Base-by-base conservation (phyloP, 2,329 filamentous ascomycete species). In the Coniosporium tulheliwenetii region DNA sequence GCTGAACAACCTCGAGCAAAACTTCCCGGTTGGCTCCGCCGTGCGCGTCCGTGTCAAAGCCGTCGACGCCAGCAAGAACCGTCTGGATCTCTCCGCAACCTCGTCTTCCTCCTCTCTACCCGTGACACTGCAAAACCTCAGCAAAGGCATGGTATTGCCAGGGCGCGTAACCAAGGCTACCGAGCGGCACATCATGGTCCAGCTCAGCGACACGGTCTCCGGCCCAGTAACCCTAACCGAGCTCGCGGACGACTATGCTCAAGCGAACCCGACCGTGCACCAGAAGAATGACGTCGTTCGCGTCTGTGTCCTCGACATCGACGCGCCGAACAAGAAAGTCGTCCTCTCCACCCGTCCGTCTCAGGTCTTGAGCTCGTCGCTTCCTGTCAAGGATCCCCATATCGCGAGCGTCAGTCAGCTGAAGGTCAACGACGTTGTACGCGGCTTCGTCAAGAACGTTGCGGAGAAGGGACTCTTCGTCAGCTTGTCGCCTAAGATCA, bases 371-470 rank as follows among this genome's bases (percentile, higher is more conserved):
- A 93, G 84, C 62, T 94, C 89, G 1, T 81, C 82, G 1, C 65
- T 93, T 2, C 72, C 79, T 1, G 75, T 95, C 37, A 77, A 79
- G 53, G 91, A 98, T 56, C 76, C 73, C 32, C 85, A 95, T 52
- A 77, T 98, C 47, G 73, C 69, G 10, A 73, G 73, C 13, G 62
- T 78, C 37, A 67, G 75, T n/a, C 77, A 93, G 48, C 55, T 98
- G 30, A 76, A 79, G 43, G 64, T 77, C 33, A 85, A 87, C 44
- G 79, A 93, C 46, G 66, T 95, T 29, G 69, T 93, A 10, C 81
- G 91, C 42, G 93, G 93, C 2, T 96, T 98, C 52, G 75, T 98
- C 51, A 93, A 86, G 63, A 85, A 85, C 48, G 77, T 96, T 35
- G 74, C 83, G 0, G 85, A 94, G 48, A 89, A 86, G 57, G 91